Conservation (phyloP, 371 early-diverging fungal species). For the Mucor circinelloides region DNA sequence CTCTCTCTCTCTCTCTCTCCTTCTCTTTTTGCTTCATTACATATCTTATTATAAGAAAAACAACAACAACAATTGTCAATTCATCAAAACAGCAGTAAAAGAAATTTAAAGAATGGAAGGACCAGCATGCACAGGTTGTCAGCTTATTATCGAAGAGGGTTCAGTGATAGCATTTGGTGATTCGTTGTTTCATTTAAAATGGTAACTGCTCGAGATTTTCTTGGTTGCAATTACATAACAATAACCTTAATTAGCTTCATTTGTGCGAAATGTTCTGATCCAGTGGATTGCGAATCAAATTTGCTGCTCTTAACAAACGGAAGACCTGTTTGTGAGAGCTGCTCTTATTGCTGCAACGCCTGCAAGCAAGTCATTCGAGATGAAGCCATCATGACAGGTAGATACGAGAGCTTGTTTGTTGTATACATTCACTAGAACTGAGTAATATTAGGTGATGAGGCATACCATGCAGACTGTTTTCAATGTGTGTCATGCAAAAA, state of each 20-base stretch:
- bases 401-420: not conserved
- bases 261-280: conserved; percentile 74
- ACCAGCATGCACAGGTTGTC: conserved; percentile 71
- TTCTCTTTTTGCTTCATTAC: not conserved
- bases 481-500: conserved; percentile 72
- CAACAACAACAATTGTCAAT: not conserved
- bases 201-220: conserved; percentile 45
- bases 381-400: conserved; percentile 87
- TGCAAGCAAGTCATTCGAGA: conserved; percentile 82
- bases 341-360: conserved; percentile 79
- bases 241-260: conserved; percentile 55
- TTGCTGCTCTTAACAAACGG: conserved; percentile 78
- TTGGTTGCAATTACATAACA: not conserved
- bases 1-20: not conserved
- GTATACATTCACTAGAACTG: not conserved
- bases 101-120: conserved; percentile 19
- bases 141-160: conserved; percentile 70
- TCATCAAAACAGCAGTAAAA: not conserved
- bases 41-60: not conserved
- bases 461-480: conserved; percentile 90
- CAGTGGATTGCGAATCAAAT: conserved; percentile 77
- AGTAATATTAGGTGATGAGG: conserved; percentile 62
- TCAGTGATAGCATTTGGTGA: conserved; percentile 82
- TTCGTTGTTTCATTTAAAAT: conserved; percentile 79
- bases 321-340: conserved; percentile 81